Percentiles rank a stretch among this genome's conserved stretches.
Evolutionary conservation across 2,329 filamentous ascomycete species (phyloP).

Genomic region (Talaromyces sp.): DNA sequence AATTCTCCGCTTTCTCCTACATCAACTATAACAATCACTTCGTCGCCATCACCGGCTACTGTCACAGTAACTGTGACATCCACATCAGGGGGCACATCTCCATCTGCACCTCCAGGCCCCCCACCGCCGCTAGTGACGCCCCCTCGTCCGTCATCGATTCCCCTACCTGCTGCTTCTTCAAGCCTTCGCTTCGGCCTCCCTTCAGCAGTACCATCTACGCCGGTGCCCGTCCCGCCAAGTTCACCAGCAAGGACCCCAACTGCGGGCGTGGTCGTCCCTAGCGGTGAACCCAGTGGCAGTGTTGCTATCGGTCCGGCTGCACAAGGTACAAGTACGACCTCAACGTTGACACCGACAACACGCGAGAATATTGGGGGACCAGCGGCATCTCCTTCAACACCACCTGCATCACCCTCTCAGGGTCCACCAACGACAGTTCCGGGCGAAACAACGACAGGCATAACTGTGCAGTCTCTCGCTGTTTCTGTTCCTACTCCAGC

Average conservation of each 20-base stretch:
- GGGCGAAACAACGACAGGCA: background rate
- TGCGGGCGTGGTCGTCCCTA: background rate
- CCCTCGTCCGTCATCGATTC: background rate
- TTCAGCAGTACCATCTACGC: background rate
- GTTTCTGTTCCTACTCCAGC: background rate
- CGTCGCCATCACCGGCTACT: background rate
- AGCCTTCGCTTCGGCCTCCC: background rate
- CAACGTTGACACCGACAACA: background rate
- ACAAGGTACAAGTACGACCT: background rate
- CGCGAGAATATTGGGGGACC: background rate
- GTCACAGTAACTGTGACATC: background rate
- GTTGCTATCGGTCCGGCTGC: background rate
- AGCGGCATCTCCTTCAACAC: background rate
- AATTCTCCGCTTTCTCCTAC: background rate
- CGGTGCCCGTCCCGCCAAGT: background rate
- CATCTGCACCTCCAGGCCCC: background rate
- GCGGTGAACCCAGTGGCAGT: background rate
- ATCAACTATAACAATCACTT: background rate
- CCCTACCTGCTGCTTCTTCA: background rate
- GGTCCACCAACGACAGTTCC: background rate
- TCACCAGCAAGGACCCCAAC: background rate
- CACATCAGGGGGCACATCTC: background rate
- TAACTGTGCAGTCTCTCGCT: background rate
- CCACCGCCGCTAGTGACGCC: background rate
- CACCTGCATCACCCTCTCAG: background rate